Evolutionary conservation across 176 grass and related monocot genomes (phyloP).

Genomic region (maize (Zea mays)): DNA sequence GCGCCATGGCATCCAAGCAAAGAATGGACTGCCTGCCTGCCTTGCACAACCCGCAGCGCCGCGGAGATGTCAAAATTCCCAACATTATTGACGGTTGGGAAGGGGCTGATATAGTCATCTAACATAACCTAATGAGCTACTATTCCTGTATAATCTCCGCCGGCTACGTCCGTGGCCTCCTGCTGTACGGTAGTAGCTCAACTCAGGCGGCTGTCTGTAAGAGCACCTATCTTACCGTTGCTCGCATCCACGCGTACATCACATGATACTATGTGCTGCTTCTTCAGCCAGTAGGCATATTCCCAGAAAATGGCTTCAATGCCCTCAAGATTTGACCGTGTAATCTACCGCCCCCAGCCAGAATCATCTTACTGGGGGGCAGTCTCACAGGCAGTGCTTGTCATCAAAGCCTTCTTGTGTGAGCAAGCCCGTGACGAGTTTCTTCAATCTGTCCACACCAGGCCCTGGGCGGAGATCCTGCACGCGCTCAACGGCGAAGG

Average conservation of each 20-base stretch:
- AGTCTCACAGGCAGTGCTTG: conserved; percentile 83
- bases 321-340: conserved; percentile 17
- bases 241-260: background rate
- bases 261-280: conserved; percentile 17
- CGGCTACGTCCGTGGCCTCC: too few relatives aligned
- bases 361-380: conserved; percentile 24
- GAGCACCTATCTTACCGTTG: too few relatives aligned
- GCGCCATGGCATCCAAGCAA: too few relatives aligned
- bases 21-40: too few relatives aligned
- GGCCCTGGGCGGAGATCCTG: conserved; percentile 66
- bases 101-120: too few relatives aligned
- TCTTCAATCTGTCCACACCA: conserved; percentile 70
- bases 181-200: too few relatives aligned
- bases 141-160: too few relatives aligned
- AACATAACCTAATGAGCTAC: too few relatives aligned
- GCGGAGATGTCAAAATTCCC: too few relatives aligned
- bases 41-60: too few relatives aligned
- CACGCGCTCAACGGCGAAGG: conserved; percentile 49
- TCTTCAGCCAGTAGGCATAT: conserved; percentile 46
- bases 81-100: too few relatives aligned
- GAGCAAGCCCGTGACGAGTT: conserved; percentile 64
- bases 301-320: conserved; percentile 37
- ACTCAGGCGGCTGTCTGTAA: too few relatives aligned
- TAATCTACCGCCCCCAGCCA: conserved; percentile 33
- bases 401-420: conserved; percentile 70